phyloP scores from a whole-genome alignment of 1,284 basidiomycete species.

The Cryptococcus sp. region DNA sequence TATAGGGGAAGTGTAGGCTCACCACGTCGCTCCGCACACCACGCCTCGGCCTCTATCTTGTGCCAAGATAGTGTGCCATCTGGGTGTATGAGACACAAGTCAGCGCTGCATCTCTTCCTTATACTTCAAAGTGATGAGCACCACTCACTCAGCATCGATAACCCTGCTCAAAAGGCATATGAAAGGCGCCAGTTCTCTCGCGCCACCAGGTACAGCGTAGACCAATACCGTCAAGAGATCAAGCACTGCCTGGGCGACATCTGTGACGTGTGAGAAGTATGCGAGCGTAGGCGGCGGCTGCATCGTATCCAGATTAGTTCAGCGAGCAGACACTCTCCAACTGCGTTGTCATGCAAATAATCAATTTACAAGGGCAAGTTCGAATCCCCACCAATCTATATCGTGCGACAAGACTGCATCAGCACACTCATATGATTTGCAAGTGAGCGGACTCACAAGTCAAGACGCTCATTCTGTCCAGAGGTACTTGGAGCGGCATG shows the following conservation, averaged over 20 bases:
- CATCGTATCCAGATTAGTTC: background rate
- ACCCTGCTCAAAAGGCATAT: constrained; percentile 22
- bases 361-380: constrained; percentile 21
- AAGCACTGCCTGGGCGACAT: constrained; percentile 21
- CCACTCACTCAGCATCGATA: constrained; percentile 28
- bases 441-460: constrained; percentile 20
- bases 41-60: constrained; percentile 71
- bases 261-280: constrained; percentile 19
- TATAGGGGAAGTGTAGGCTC: constrained; percentile 23
- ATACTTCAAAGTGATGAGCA: too few species aligned
- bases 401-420: background rate
- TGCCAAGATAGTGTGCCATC: constrained; percentile 54
- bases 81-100: background rate
- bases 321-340: background rate
- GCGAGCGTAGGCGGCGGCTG: constrained; percentile 24
- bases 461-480: constrained; percentile 23
- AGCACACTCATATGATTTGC: background rate
- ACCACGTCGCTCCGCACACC: constrained; percentile 80
- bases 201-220: constrained; percentile 27
- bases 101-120: background rate
- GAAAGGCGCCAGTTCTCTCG: constrained; percentile 26
- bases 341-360: background rate
- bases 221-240: constrained; percentile 25
- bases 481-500: constrained; percentile 18
- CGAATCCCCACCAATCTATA: constrained; percentile 32